A percentile compares a stretch with the other conserved stretches of the same genome.
These are phyloP conservation scores for Millerago galiae DNA, from an alignment of 805 yeast species.

Conservation along the genomic window DNA sequence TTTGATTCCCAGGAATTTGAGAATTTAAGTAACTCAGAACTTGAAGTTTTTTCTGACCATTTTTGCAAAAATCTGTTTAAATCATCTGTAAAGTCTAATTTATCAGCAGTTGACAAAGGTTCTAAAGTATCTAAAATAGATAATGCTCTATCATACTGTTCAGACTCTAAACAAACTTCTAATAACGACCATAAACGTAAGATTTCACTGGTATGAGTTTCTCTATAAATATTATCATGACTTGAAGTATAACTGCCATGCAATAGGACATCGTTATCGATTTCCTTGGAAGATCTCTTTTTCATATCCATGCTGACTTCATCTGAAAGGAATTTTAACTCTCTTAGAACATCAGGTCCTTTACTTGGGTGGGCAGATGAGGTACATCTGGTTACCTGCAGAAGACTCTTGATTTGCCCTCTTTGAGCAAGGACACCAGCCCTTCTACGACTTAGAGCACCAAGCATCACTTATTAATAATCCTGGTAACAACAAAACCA, in stretches of 20 bases:
- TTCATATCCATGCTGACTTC: not conserved
- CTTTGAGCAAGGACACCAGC: not conserved
- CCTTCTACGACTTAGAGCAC: not conserved
- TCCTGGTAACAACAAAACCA: not conserved
- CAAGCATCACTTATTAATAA: not conserved
- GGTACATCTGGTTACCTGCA: conserved; percentile 2
- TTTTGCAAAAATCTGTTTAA: conserved; percentile 55
- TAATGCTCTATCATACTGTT: conserved; percentile 64
- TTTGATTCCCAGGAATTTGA: conserved; percentile 27
- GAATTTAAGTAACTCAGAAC: conserved; percentile 39
- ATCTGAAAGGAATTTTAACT: not conserved
- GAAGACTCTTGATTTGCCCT: not conserved
- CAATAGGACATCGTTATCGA: conserved; percentile 8
- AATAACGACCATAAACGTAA: conserved; percentile 67
- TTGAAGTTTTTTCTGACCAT: conserved; percentile 32
- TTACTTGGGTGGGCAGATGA: conserved; percentile 3
- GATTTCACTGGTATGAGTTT: conserved; percentile 43
- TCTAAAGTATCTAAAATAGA: conserved; percentile 58
- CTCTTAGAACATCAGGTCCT: conserved; percentile 2
- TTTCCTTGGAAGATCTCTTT: conserved; percentile 1
- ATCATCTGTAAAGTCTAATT: conserved; percentile 52
- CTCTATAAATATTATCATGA: conserved; percentile 18
- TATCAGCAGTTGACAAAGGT: conserved; percentile 34
- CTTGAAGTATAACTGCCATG: conserved; percentile 16
- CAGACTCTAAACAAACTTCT: conserved; percentile 68